Evolutionary conservation across 805 yeast genomes (phyloP).

Genomic region (Scheffersomyces stipitis): DNA sequence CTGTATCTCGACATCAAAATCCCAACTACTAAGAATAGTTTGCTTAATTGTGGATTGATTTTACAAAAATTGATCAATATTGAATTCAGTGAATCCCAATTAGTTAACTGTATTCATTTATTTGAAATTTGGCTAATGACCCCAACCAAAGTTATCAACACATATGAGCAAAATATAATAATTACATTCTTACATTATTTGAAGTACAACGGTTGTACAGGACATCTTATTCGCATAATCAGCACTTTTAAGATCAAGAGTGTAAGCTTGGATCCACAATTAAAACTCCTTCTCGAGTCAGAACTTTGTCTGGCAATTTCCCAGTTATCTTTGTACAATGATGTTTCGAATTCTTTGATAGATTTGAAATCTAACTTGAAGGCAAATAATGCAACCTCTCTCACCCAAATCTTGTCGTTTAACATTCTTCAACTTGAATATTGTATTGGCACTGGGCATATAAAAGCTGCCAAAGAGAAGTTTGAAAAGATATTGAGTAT

Average conservation of each 20-base stretch:
- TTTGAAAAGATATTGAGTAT: conserved; percentile 20
- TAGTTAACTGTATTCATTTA: conserved; percentile 15
- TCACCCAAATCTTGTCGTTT: conserved; percentile 19
- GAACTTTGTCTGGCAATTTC: conserved; percentile 12
- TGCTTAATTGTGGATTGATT: conserved; percentile 17
- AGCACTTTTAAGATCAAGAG: conserved; percentile 14
- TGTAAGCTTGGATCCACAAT: not conserved
- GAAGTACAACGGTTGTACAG: conserved; percentile 25
- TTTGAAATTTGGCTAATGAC: conserved; percentile 13
- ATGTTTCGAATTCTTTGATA: conserved; percentile 16
- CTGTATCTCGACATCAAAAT: conserved; percentile 8
- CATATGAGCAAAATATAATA: conserved; percentile 31
- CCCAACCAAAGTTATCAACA: conserved; percentile 1
- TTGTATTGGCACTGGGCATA: conserved; percentile 17
- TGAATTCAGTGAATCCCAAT: conserved; percentile 19
- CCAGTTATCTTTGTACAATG: conserved; percentile 3
- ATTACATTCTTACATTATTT: conserved; percentile 19
- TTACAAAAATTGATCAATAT: conserved; percentile 20
- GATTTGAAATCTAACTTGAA: conserved; percentile 14
- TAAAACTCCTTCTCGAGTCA: conserved; percentile 7
- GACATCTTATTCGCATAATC: conserved; percentile 18
- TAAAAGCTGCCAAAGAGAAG: conserved; percentile 18
- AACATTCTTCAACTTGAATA: conserved; percentile 32
- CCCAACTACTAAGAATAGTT: conserved; percentile 3
- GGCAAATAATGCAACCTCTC: conserved; percentile 3